These are phyloP conservation scores for Neonectria neomacrospora DNA, from an alignment of 2,329 filamentous ascomycete species.

Conservation along the genomic window DNA sequence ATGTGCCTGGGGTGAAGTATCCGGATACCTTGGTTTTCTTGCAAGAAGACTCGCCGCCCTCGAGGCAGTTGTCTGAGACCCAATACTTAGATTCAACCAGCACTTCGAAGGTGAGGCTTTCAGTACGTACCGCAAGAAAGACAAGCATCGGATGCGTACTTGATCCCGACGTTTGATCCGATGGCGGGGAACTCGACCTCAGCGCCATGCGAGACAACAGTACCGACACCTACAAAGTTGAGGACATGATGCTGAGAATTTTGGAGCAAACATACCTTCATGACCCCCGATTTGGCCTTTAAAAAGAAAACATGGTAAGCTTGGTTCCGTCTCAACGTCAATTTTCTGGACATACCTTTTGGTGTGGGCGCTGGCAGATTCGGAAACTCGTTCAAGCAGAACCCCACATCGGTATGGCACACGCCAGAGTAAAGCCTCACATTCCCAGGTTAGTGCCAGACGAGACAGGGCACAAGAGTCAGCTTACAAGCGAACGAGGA, in stretches of 20 bases:
- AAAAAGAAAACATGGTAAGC: neutral
- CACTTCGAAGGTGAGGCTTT: neutral
- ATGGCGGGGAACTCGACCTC: conserved; percentile 11
- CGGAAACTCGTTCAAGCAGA: conserved; percentile 19
- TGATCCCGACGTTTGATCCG: conserved; percentile 22
- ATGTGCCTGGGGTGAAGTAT: conserved; percentile 24
- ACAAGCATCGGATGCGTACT: conserved; percentile 20
- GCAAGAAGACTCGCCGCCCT: conserved; percentile 27
- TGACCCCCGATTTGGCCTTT: conserved; percentile 25
- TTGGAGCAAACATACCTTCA: conserved; percentile 5
- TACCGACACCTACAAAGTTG: conserved; percentile 6
- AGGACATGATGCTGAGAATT: neutral
- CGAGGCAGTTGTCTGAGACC: conserved; percentile 11
- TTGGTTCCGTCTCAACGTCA: neutral
- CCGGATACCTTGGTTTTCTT: conserved; percentile 18
- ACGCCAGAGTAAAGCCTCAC: conserved; percentile 20
- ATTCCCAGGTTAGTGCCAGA: neutral
- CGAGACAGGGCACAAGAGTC: too few relatives aligned
- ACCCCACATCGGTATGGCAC: conserved; percentile 23
- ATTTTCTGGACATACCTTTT: conserved; percentile 1
- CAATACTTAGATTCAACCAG: neutral
- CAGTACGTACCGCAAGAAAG: conserved; percentile 19
- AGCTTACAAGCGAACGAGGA: conserved; percentile 23
- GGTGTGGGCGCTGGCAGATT: conserved; percentile 15
- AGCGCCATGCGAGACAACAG: conserved; percentile 11